phyloP scores from a whole-genome alignment of 345 rosid species.

The Eutrema heterophyllum region DNA sequence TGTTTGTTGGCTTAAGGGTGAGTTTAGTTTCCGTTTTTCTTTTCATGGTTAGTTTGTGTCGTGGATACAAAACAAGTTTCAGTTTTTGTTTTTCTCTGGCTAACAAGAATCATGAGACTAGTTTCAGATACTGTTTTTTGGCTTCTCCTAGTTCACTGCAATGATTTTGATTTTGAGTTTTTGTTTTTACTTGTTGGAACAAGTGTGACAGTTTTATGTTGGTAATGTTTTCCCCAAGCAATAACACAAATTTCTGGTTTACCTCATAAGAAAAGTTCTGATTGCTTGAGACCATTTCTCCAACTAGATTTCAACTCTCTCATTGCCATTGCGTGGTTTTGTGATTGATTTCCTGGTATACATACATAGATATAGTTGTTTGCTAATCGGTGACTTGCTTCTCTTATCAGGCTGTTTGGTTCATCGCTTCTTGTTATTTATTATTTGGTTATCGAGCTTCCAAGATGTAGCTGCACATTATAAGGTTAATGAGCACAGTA shows the following conservation, averaged over 20 bases:
- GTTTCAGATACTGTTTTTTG: neutral
- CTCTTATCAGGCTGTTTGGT: conserved; percentile 53
- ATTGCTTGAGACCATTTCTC: neutral
- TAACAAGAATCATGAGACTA: neutral
- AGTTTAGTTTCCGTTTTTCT: conserved; percentile 13
- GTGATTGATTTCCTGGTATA: neutral
- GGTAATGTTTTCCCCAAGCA: no score
- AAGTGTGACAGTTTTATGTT: neutral
- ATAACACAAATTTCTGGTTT: no score
- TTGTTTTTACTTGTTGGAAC: neutral
- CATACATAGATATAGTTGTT: neutral
- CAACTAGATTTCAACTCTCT: neutral
- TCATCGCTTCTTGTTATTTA: conserved; percentile 50
- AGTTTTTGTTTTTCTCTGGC: neutral
- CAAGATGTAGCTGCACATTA: conserved; percentile 54
- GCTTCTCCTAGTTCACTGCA: neutral
- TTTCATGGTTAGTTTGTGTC: neutral
- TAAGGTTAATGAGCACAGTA: conserved; percentile 39
- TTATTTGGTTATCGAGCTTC: conserved; percentile 61
- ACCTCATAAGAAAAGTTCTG: neutral
- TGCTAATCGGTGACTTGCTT: conserved; percentile 28
- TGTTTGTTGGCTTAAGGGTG: conserved; percentile 44
- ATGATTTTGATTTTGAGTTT: neutral
- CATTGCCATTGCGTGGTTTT: neutral
- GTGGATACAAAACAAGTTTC: neutral